These are phyloP conservation scores for Saturnispora saitoi DNA, from an alignment of 805 yeast genomes.

Conservation along the genomic window DNA sequence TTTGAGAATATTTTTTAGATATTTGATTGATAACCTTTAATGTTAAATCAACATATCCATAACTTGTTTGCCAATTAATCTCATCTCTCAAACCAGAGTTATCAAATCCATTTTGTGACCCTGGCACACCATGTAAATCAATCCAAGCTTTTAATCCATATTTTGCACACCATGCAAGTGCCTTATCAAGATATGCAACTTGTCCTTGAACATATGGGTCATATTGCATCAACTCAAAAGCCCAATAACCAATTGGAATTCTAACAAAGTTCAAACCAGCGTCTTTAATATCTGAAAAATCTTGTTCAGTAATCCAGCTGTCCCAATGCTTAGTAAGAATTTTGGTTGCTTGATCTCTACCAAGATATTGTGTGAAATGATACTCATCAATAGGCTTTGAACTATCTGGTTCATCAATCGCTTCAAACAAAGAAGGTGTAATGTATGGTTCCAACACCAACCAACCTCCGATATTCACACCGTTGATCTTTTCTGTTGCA, in stretches of 20 bases:
- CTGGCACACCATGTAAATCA: conserved; percentile 77
- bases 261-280: conserved; percentile 70
- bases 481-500: conserved; percentile 30
- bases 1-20: conserved; percentile 53
- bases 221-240: conserved; percentile 39
- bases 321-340: conserved; percentile 67
- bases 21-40: conserved; percentile 46
- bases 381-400: conserved; percentile 77
- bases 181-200: conserved; percentile 51
- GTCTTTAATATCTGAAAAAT: conserved; percentile 49
- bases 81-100: conserved; percentile 67
- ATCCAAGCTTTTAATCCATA: conserved; percentile 60
- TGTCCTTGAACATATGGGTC: conserved; percentile 68
- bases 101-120: conserved; percentile 82
- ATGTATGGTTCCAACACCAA: conserved; percentile 80
- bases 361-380: conserved; percentile 53
- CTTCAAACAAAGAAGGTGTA: conserved; percentile 66
- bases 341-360: conserved; percentile 44
- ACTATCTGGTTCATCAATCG: conserved; percentile 33
- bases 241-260: conserved; percentile 79
- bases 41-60: conserved; percentile 39
- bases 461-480: conserved; percentile 90
- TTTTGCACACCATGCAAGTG: conserved; percentile 58
- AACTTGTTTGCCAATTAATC: conserved; percentile 44
- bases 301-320: conserved; percentile 65